These are phyloP conservation scores for Salix purpurea DNA, from an alignment of 345 rosid genomes.

Conservation along the genomic window DNA sequence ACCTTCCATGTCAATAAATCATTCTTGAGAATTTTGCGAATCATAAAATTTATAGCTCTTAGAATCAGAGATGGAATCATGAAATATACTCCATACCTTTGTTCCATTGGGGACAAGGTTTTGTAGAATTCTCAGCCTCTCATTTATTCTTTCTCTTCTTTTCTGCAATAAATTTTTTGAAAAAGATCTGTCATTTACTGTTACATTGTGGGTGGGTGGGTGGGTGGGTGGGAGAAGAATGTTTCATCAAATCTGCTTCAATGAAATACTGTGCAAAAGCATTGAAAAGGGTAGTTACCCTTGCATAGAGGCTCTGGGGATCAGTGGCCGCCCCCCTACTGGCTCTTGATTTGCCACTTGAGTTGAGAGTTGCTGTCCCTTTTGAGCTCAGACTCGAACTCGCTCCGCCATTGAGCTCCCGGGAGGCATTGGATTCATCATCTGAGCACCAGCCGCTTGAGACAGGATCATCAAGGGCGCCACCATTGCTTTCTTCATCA, in stretches of 20 bases:
- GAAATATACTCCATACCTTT: slow-evolving; percentile 39
- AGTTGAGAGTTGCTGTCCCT: slow-evolving; percentile 38
- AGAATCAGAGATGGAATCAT: not conserved
- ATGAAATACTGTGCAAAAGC: not conserved
- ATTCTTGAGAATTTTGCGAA: not conserved
- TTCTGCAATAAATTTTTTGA: slow-evolving; percentile 39
- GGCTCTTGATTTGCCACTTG: slow-evolving; percentile 67
- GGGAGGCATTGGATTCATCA: slow-evolving; percentile 49
- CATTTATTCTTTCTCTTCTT: slow-evolving; percentile 86
- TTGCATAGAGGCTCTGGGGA: slow-evolving; percentile 81
- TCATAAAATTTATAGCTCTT: not conserved
- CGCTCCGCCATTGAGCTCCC: slow-evolving; percentile 34
- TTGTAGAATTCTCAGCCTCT: slow-evolving; percentile 70
- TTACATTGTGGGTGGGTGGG: too few relatives aligned
- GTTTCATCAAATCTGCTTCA: not conserved
- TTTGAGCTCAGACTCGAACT: slow-evolving; percentile 37
- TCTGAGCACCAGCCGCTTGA: slow-evolving; percentile 53
- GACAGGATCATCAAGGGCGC: slow-evolving; percentile 21
- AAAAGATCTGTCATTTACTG: not conserved
- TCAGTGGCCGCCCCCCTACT: slow-evolving; percentile 72
- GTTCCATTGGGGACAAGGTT: slow-evolving; percentile 88
- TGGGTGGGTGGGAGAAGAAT: not conserved
- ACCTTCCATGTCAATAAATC: slow-evolving; percentile 39
- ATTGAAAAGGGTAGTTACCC: slow-evolving; percentile 34
- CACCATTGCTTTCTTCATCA: slow-evolving; percentile 36